Percentiles rank a stretch among this genome's conserved stretches.
Evolutionary conservation across 1,284 basidiomycete genomes (phyloP).

Genomic region (Fomitopsis pinicola): DNA sequence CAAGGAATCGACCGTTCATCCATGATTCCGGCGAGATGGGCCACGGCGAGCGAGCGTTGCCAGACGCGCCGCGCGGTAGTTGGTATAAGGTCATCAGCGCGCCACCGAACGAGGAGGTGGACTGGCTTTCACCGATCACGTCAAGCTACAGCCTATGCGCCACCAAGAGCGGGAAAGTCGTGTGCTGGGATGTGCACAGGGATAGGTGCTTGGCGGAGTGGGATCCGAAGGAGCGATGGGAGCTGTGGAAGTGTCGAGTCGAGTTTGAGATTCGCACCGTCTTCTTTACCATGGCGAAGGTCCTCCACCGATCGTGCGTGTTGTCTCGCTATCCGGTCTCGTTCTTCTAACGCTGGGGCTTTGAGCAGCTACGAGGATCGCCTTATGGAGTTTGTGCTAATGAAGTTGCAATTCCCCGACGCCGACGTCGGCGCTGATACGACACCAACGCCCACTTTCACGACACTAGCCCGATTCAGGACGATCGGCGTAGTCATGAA

Average conservation of each 20-base stretch:
- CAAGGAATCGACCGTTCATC: conserved; percentile 17
- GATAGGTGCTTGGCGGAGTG: conserved; percentile 59
- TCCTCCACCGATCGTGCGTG: conserved; percentile 48
- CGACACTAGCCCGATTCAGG: conserved; percentile 53
- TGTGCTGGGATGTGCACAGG: conserved; percentile 68
- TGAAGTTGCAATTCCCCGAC: conserved; percentile 31
- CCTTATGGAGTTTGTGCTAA: conserved; percentile 31
- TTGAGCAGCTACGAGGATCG: conserved; percentile 24
- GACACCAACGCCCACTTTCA: conserved; percentile 34
- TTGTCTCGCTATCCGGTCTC: background rate
- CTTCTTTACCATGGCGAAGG: conserved; percentile 71
- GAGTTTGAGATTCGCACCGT: conserved; percentile 68
- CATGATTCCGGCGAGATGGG: conserved; percentile 3
- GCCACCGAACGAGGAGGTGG: conserved; percentile 62
- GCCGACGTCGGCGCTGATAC: conserved; percentile 2
- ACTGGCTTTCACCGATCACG: conserved; percentile 73
- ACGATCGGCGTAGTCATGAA: conserved; percentile 71
- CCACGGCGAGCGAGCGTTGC: conserved; percentile 5
- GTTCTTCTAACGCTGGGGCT: background rate
- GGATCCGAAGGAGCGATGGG: conserved; percentile 63
- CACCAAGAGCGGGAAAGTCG: conserved; percentile 68
- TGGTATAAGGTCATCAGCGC: conserved; percentile 65
- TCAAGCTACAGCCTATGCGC: conserved; percentile 69
- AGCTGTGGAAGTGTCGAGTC: conserved; percentile 72
- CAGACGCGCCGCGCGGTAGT: background rate